These are phyloP conservation scores for Eucalyptus tenuipes DNA, from an alignment of 345 rosid species.

Conservation along the genomic window DNA sequence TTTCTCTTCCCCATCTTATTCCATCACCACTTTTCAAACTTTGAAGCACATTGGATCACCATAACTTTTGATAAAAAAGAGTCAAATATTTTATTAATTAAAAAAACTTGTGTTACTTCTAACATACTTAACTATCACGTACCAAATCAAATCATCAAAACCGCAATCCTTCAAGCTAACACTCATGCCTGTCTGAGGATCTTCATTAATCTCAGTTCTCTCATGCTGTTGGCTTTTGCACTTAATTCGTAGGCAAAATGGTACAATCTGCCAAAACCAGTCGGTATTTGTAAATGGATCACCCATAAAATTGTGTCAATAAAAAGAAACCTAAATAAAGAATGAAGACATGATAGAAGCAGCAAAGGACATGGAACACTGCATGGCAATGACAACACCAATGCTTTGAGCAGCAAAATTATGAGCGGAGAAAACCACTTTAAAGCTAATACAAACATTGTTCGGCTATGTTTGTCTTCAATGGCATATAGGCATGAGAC, in stretches of 20 bases:
- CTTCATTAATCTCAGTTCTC: conserved; percentile 6
- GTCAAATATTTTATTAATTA: background rate
- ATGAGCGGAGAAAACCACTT: background rate
- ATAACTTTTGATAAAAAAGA: background rate
- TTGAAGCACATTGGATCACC: background rate
- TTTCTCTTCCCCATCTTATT: background rate
- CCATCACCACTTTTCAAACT: background rate
- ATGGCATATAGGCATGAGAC: background rate
- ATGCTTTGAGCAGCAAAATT: background rate
- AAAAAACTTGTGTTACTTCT: background rate
- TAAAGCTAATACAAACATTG: background rate
- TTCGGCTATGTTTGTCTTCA: background rate
- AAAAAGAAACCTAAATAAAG: background rate
- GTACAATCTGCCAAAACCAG: conserved; percentile 33
- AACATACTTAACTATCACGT: background rate
- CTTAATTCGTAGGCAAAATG: conserved; percentile 43
- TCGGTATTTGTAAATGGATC: background rate
- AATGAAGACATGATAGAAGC: background rate
- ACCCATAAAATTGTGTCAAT: background rate
- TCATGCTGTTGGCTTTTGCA: conserved; percentile 35
- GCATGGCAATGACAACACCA: background rate
- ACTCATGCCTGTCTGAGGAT: conserved; percentile 11
- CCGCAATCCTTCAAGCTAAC: conserved; percentile 1
- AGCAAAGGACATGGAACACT: background rate
- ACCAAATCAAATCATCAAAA: conserved; percentile 68